Base-by-base conservation (phyloP, 371 early-diverging fungal species). In the Zychaea mexicana region DNA sequence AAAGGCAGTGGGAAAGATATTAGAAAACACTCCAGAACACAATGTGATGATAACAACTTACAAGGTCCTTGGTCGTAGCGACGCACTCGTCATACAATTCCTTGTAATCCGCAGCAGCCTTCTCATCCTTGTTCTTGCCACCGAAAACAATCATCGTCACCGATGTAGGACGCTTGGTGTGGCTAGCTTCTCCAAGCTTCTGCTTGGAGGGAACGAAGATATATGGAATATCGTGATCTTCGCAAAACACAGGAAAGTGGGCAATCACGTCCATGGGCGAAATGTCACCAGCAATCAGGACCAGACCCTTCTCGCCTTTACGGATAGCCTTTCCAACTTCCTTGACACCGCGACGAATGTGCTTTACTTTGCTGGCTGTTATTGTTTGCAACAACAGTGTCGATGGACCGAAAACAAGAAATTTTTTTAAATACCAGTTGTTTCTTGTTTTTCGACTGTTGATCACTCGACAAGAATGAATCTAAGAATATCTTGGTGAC, bases 221-320 rank as follows among this genome's bases (percentile, higher is more conserved):
- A 69, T 97, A 98, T 33, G 96, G 94, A 21, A 96, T 90, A 67
- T 61, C 46, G 57, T 88, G 79, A 57, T 99, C 98, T 79, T 99
- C 99, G 87, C 99, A 99, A 42, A 99, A 80, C 42, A 97, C 92
- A 57, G 99, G 99, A 45, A 99, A 80, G 77, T 99, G 99, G 47
- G 96, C 91, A 64, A 99, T 92, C 52, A 99, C 95, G 80, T 99
- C 99, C 64, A 97, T 88, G 36, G 99, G 99, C 24, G 95, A 93
- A 67, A 97, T 94, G 78, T 98, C 96, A 57, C 96, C 99, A 36
- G 98, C 98, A 70, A 99, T 83, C 49, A 99, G 78, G 21, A 98
- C 94, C 62, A 99, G 70, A 24, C 97, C 99, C 85, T 96, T 96
- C 64, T 92, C 85, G 57, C 96, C 96, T 85, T 97, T 98, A 65